These are phyloP conservation scores for Isoetes engelmannii DNA, from an alignment of 83 land plant genomes.

Conservation along the genomic window DNA sequence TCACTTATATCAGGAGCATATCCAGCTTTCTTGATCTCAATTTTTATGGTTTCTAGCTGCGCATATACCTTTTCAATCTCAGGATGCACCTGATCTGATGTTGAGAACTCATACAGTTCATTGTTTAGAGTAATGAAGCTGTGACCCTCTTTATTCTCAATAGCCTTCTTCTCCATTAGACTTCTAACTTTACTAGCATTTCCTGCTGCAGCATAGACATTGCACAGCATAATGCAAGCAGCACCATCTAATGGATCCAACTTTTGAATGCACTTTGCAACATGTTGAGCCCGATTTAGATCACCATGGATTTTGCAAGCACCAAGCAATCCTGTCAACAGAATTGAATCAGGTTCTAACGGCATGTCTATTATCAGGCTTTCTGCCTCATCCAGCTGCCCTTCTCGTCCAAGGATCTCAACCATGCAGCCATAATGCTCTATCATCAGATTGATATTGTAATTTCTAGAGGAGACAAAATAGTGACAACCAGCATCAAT, in stretches of 20 bases:
- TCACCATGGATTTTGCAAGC: constrained; percentile 18
- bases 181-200: constrained; percentile 23
- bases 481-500: constrained; percentile 24
- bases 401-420: constrained; percentile 40
- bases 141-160: constrained; percentile 26
- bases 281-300: constrained; percentile 12
- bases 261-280: constrained; percentile 3
- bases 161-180: constrained; percentile 21
- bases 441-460: constrained; percentile 17
- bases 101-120: constrained; percentile 30
- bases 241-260: constrained; percentile 11
- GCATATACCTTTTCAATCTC: constrained; percentile 13
- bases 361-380: constrained; percentile 24
- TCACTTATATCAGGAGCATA: constrained; percentile 21
- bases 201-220: constrained; percentile 21
- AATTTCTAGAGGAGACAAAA: constrained; percentile 22
- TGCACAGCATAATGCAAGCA: constrained; percentile 22
- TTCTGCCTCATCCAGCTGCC: constrained; percentile 30
- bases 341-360: constrained; percentile 18
- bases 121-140: constrained; percentile 24
- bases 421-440: constrained; percentile 40
- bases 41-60: constrained; percentile 18
- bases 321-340: constrained; percentile 43
- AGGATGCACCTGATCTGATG: constrained; percentile 29
- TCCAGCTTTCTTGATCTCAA: constrained; percentile 16